Evolutionary conservation across 208 protist genomes (phyloP).

Genomic region (Kentomonas sorsogonicus): DNA sequence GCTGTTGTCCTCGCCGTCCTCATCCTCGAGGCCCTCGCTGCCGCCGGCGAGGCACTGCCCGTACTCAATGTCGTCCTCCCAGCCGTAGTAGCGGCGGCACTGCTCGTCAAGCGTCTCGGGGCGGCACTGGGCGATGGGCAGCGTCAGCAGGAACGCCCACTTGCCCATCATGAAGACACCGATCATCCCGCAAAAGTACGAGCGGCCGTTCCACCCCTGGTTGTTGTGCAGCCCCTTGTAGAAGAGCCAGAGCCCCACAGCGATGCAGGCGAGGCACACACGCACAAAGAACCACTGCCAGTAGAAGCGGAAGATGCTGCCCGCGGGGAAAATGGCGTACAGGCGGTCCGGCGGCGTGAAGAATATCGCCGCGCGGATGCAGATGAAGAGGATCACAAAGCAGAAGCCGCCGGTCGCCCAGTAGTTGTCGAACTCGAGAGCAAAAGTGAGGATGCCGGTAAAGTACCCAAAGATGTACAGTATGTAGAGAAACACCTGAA

Average conservation of each 20-base stretch:
- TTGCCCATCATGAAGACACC: conserved; percentile 56
- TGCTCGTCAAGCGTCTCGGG: conserved; percentile 39
- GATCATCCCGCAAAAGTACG: conserved; percentile 73
- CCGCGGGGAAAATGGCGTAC: conserved; percentile 36
- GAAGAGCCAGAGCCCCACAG: conserved; percentile 55
- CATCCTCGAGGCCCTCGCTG: too few species aligned
- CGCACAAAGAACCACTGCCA: conserved; percentile 41
- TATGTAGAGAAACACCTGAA: conserved; percentile 29
- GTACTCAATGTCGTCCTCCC: too few species aligned
- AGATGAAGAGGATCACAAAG: conserved; percentile 41
- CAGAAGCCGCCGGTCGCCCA: conserved; percentile 55
- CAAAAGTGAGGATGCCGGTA: conserved; percentile 34
- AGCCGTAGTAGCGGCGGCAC: too few species aligned
- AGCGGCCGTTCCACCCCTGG: conserved; percentile 50
- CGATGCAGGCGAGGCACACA: conserved; percentile 27
- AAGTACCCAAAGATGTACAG: conserved; percentile 45
- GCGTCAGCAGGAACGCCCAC: conserved; percentile 59
- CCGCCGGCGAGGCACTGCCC: too few species aligned
- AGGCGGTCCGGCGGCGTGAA: conserved; percentile 28
- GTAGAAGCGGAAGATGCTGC: conserved; percentile 22
- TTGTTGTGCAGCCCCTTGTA: conserved; percentile 33
- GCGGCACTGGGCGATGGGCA: conserved; percentile 38
- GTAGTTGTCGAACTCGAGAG: conserved; percentile 51
- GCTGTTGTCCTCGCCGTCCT: too few species aligned
- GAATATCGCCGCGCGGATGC: conserved; percentile 26